A percentile compares a stretch with the other conserved stretches of the same genome.
Conservation (phyloP, 164 flowering plant species). For the Chimonanthus praecox region DNA sequence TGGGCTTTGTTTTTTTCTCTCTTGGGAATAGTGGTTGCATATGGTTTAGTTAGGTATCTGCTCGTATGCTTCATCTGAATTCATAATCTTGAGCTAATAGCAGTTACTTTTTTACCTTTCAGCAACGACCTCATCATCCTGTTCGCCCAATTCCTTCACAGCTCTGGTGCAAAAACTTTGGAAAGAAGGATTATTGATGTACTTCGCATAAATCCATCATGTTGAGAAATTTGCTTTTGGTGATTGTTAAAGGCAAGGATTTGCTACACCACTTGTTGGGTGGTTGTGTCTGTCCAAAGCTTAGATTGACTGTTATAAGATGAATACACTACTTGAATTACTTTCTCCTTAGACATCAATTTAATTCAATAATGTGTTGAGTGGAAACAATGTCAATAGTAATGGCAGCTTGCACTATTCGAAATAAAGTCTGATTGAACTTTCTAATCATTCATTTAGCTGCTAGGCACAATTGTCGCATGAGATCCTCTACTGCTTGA, state of each 20-base stretch:
- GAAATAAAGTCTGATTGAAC: background rate
- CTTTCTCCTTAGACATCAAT: background rate
- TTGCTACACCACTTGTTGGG: background rate
- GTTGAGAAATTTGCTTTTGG: background rate
- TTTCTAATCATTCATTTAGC: background rate
- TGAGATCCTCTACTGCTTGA: too few relatives aligned
- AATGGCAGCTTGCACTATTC: background rate
- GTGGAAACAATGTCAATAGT: background rate
- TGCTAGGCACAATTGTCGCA: too few relatives aligned
- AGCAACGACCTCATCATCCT: slow-evolving; percentile 89
- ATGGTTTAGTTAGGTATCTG: too few relatives aligned
- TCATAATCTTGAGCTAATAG: background rate
- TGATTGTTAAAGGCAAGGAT: background rate
- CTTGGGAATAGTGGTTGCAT: background rate
- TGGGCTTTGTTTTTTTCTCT: background rate
- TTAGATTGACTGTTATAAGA: background rate
- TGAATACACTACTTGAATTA: background rate
- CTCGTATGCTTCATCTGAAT: too few relatives aligned
- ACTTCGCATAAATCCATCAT: background rate
- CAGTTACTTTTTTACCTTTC: slow-evolving; percentile 22
- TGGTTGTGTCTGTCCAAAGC: background rate
- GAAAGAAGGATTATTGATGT: slow-evolving; percentile 64
- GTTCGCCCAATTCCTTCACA: slow-evolving; percentile 89
- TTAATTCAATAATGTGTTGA: background rate
- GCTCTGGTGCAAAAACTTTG: slow-evolving; percentile 95